phyloP scores from a whole-genome alignment of 768 basidiomycete genomes.

The Suillus occidentalis region DNA sequence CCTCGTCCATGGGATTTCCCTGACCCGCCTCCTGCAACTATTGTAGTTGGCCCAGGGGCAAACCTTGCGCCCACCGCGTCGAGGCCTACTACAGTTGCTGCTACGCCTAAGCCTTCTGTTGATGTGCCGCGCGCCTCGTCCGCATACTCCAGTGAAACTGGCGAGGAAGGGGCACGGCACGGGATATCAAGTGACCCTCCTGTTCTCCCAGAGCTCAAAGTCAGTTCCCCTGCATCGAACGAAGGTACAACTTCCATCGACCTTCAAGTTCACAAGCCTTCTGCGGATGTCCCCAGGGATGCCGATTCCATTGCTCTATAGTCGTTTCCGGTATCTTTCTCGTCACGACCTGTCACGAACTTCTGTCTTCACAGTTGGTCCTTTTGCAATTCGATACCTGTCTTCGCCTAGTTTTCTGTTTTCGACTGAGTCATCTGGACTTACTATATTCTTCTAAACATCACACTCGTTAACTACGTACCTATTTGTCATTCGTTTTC shows the following conservation, averaged over 20 bases:
- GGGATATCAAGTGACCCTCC: slow-evolving; percentile 30
- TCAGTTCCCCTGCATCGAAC: slow-evolving; percentile 34
- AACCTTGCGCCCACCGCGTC: slow-evolving; percentile 20
- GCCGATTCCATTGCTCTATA: neutral
- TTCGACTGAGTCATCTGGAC: neutral
- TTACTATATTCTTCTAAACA: neutral
- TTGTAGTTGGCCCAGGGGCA: slow-evolving; percentile 5
- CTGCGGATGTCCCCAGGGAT: slow-evolving; percentile 7
- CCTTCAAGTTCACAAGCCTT: slow-evolving; percentile 1
- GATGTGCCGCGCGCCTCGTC: slow-evolving; percentile 30
- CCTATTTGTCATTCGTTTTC: neutral
- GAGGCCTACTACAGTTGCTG: slow-evolving; percentile 23
- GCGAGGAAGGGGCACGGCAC: slow-evolving; percentile 24
- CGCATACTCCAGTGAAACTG: slow-evolving; percentile 30
- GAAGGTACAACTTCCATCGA: slow-evolving; percentile 22
- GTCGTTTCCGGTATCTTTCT: neutral
- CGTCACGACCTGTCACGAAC: neutral
- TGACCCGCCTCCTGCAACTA: slow-evolving; percentile 37
- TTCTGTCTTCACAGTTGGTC: neutral
- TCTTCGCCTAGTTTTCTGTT: neutral
- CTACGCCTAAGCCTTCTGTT: slow-evolving; percentile 31
- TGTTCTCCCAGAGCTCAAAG: slow-evolving; percentile 34
- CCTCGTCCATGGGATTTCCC: slow-evolving; percentile 81
- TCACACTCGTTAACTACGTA: neutral
- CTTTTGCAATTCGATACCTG: neutral